Percentiles rank a stretch among this genome's conserved stretches.
Evolutionary conservation across 2,329 filamentous ascomycete species (phyloP).

Genomic region (Talaromyces sp.): DNA sequence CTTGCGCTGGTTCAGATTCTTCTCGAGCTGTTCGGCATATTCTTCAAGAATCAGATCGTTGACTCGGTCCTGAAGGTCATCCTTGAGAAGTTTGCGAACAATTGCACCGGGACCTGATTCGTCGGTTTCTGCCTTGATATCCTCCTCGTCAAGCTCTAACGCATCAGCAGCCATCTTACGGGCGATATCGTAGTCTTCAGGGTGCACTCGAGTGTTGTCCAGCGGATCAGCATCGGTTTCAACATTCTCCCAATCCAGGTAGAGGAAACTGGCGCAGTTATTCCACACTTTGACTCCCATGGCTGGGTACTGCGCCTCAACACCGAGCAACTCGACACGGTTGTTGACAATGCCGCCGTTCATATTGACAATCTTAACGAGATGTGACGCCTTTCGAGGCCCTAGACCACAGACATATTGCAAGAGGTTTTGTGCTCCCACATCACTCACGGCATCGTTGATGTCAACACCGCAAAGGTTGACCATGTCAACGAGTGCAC

Average conservation of each 20-base stretch:
- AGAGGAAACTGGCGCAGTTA: slow-evolving; percentile 94
- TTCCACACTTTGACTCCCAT: slow-evolving; percentile 90
- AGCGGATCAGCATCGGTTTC: slow-evolving; percentile 82
- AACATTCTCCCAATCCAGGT: slow-evolving; percentile 78
- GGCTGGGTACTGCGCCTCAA: slow-evolving; percentile 74
- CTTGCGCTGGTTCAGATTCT: slow-evolving; percentile 89
- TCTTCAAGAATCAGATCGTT: slow-evolving; percentile 95
- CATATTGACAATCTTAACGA: slow-evolving; percentile 84
- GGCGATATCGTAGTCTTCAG: slow-evolving; percentile 95
- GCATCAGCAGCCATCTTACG: slow-evolving; percentile 98
- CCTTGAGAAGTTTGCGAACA: slow-evolving; percentile 89
- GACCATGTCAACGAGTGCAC: slow-evolving; percentile 97
- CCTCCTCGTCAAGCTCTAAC: slow-evolving; percentile 92
- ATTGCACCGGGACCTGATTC: slow-evolving; percentile 87
- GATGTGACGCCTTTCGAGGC: slow-evolving; percentile 78
- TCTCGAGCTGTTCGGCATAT: slow-evolving; percentile 91
- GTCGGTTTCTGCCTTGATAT: slow-evolving; percentile 89
- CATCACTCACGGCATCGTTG: slow-evolving; percentile 79
- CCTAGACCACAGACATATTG: slow-evolving; percentile 90
- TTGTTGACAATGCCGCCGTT: slow-evolving; percentile 83
- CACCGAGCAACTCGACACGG: slow-evolving; percentile 81
- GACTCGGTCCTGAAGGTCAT: slow-evolving; percentile 89
- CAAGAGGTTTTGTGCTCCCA: slow-evolving; percentile 78
- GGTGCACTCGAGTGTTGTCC: slow-evolving; percentile 94
- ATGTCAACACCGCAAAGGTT: slow-evolving; percentile 95